Base-by-base conservation (phyloP, 192 early-diverging fungal genomes). In the Linnemannia hyalina region DNA sequence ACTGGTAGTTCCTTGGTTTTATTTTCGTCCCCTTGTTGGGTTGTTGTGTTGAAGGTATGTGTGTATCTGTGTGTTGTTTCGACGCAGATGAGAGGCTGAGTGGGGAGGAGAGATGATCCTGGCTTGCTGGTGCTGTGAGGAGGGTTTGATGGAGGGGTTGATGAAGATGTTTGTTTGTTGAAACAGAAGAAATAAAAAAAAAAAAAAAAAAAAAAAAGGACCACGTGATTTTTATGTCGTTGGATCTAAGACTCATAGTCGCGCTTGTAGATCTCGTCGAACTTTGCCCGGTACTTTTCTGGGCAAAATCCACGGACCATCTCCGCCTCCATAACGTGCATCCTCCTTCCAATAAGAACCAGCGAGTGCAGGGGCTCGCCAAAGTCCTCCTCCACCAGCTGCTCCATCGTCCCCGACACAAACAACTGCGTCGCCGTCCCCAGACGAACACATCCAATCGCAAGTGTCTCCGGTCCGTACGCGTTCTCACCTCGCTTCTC, bases 261-360 rank as follows among this genome's bases (percentile, higher is more conserved):
- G 42, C 90, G 87, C 88, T 93, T 92, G 36, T 94, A 90, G 79
- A 95, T 89, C 55, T 83, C 88, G 80, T 95, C 92, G 78, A 96
- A 94, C 18, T 77, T 82, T 29, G 88, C 88, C n/a, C 88, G 85
- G 77, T 95, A 91, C 52, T 95, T 88, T 52, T 86, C 84, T 18
- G 84, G 84, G 13, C 97, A 97, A 90, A 94, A 95, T 42, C 90
- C 91, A 73, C 93, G 90, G 75, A 99, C 88, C 77, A 97, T 92
- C 65, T 99, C 97, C 23, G 95, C 95, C 87, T 99, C 98, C 88
- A 99, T 92, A 75, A 95, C 91, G 86, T 99, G 98, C 95, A 99
- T 96, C 74, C 92, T 90, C 65, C 89, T 91, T 35, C 98, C 98
- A 44, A 97, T 92, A 60, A 99, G 80, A 13, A 99, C 95, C 35